Conservation (phyloP, 306 rosid species). For the Biancaea sappan region DNA sequence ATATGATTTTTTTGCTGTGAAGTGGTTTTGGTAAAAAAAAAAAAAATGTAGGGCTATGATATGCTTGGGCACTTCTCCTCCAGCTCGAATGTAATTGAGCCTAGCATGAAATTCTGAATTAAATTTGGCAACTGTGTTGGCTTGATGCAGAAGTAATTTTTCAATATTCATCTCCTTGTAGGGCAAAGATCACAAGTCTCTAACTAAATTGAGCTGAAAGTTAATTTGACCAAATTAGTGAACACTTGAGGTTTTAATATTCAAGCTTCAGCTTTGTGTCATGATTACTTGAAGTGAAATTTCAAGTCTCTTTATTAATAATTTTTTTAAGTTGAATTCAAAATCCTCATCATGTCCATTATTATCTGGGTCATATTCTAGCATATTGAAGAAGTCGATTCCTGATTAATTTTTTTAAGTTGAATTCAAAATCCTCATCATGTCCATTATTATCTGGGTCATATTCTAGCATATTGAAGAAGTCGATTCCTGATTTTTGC, state of each 20-base stretch:
- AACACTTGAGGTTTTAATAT: constrained; percentile 4
- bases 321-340: background rate
- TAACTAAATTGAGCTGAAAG: background rate
- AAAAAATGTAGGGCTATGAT: background rate
- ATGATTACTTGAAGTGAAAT: background rate
- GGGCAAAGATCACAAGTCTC: background rate
- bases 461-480: constrained; percentile 18
- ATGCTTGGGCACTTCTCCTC: background rate
- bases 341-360: background rate
- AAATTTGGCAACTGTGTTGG: background rate
- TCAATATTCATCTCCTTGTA: constrained; percentile 1
- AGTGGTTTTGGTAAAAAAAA: no score
- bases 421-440: background rate
- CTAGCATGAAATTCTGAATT: background rate
- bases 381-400: constrained; percentile 13
- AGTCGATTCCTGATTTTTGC: constrained; percentile 13
- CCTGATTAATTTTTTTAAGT: constrained; percentile 15
- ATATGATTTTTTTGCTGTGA: no score
- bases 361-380: background rate
- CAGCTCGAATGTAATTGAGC: background rate
- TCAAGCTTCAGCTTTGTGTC: background rate
- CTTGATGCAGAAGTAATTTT: background rate
- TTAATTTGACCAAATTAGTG: background rate
- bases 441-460: background rate
- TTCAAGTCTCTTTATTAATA: background rate